Percentiles rank a stretch among this genome's conserved stretches.
phyloP scores from a whole-genome alignment of 1,284 basidiomycete genomes.

The Lignosus rhinocerotis region DNA sequence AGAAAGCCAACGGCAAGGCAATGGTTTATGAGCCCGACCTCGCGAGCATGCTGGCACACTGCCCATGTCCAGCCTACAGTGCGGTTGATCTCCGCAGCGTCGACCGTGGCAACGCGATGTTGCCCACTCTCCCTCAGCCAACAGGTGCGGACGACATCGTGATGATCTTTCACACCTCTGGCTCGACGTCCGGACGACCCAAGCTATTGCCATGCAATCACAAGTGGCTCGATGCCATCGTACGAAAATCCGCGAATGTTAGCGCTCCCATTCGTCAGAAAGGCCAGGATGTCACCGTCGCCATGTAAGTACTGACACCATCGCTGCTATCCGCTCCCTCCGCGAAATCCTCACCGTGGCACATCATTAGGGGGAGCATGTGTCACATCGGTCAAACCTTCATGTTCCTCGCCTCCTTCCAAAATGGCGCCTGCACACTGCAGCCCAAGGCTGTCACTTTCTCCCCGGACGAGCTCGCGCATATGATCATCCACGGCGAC shows the following conservation, averaged over 20 bases:
- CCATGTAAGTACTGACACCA: slow-evolving; percentile 25
- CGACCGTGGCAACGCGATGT: slow-evolving; percentile 15
- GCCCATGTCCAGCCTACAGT: slow-evolving; percentile 48
- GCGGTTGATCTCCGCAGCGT: slow-evolving; percentile 42
- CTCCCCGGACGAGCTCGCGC: slow-evolving; percentile 61
- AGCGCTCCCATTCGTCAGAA: slow-evolving; percentile 47
- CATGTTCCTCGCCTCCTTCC: slow-evolving; percentile 65
- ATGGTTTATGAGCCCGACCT: slow-evolving; percentile 59
- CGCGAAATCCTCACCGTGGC: background rate
- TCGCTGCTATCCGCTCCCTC: background rate
- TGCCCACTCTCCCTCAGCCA: slow-evolving; percentile 33
- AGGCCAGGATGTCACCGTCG: slow-evolving; percentile 57
- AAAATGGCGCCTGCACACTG: slow-evolving; percentile 71
- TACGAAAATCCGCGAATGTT: slow-evolving; percentile 56
- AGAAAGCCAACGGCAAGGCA: slow-evolving; percentile 53
- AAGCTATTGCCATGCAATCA: slow-evolving; percentile 69
- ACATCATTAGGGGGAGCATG: slow-evolving; percentile 30
- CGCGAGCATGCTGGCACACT: slow-evolving; percentile 36
- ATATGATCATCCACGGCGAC: slow-evolving; percentile 64
- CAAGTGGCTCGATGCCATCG: slow-evolving; percentile 57
- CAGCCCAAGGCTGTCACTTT: slow-evolving; percentile 65
- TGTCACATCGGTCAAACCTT: slow-evolving; percentile 35
- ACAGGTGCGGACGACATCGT: slow-evolving; percentile 36
- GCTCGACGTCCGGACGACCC: slow-evolving; percentile 71
- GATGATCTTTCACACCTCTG: slow-evolving; percentile 74